Evolutionary conservation across 2,329 filamentous ascomycete genomes (phyloP).

Genomic region (Didymella pomorum): DNA sequence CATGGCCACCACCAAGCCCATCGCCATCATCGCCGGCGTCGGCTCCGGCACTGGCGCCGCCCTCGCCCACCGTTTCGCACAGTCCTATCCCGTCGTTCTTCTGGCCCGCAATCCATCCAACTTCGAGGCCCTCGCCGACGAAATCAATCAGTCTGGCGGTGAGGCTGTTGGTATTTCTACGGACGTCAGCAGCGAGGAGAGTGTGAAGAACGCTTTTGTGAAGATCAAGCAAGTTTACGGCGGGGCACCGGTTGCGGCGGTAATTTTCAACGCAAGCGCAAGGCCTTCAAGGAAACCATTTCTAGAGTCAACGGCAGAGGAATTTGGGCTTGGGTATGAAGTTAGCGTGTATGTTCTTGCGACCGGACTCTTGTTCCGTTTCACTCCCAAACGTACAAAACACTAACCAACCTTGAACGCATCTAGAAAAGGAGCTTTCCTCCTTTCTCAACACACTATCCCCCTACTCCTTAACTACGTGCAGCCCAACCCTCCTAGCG

Average conservation of each 20-base stretch:
- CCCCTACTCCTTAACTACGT: constrained; percentile 74
- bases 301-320: constrained; percentile 57
- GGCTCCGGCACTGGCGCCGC: constrained; percentile 73
- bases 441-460: constrained; percentile 75
- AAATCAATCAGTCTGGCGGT: constrained; percentile 73
- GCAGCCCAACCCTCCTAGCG: constrained; percentile 57
- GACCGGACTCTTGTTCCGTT: too few species aligned
- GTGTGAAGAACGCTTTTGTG: constrained; percentile 67
- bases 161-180: constrained; percentile 74
- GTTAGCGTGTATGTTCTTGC: too few species aligned
- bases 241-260: constrained; percentile 53
- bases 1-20: constrained; percentile 57
- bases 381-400: too few species aligned
- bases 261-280: constrained; percentile 74
- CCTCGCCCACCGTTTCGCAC: constrained; percentile 66
- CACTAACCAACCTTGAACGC: constrained; percentile 51
- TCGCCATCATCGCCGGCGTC: constrained; percentile 74
- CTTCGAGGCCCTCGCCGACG: constrained; percentile 70
- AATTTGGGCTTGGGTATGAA: too few species aligned
- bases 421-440: constrained; percentile 68
- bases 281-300: constrained; percentile 67
- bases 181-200: constrained; percentile 65
- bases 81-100: constrained; percentile 75
- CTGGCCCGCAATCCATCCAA: constrained; percentile 73
- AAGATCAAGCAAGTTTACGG: constrained; percentile 60